These are phyloP conservation scores for Corymbia maculata DNA, from an alignment of 345 rosid genomes.

Conservation along the genomic window DNA sequence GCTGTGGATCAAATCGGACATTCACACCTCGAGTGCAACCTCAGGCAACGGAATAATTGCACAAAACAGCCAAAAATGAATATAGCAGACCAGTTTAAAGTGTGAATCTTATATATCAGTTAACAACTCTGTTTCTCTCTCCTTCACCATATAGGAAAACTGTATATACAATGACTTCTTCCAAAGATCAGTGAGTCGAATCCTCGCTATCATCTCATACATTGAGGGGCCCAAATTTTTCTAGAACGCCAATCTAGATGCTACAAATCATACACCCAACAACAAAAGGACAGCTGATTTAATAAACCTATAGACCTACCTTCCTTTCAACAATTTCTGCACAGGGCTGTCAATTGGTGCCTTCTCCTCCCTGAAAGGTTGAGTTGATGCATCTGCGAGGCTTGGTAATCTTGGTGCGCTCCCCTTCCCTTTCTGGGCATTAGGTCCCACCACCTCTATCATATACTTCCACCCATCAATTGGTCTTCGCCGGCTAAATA, in stretches of 20 bases:
- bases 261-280: neutral
- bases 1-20: neutral
- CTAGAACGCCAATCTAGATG: neutral
- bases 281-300: neutral
- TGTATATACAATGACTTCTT: neutral
- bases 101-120: neutral
- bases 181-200: neutral
- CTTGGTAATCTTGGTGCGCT: slow-evolving; percentile 81
- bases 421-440: slow-evolving; percentile 93
- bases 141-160: neutral
- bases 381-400: slow-evolving; percentile 70
- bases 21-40: neutral
- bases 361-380: slow-evolving; percentile 74
- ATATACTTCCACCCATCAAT: slow-evolving; percentile 93
- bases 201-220: neutral
- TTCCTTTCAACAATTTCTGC: slow-evolving; percentile 18
- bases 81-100: neutral
- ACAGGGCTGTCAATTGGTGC: slow-evolving; percentile 8
- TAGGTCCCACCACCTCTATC: slow-evolving; percentile 97
- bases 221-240: neutral
- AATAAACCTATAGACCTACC: slow-evolving; percentile 10
- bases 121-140: neutral
- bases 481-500: slow-evolving; percentile 94
- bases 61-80: neutral
- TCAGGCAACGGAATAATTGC: neutral